Conservation (phyloP, 2,329 filamentous ascomycete genomes). For the Lachnellula arida region DNA sequence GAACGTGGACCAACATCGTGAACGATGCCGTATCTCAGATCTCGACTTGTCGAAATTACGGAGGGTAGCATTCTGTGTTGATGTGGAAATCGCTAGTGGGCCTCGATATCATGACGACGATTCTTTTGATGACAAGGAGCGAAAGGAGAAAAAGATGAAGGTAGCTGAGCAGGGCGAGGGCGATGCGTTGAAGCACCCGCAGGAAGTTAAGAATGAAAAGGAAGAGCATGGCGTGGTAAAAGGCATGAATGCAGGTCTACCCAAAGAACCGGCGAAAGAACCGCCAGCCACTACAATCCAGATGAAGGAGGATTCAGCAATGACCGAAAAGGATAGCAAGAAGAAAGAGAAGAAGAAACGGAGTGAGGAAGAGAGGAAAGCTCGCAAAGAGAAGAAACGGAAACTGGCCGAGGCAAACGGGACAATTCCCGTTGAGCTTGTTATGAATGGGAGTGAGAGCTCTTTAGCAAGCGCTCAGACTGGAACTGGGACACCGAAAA, state of each 20-base stretch:
- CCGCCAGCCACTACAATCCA: slow-evolving; percentile 28
- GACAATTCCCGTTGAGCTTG: slow-evolving; percentile 76
- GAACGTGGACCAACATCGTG: slow-evolving; percentile 77
- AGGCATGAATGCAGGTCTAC: slow-evolving; percentile 36
- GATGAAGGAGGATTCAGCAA: slow-evolving; percentile 9
- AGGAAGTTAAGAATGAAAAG: slow-evolving; percentile 55
- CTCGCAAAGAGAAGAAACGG: slow-evolving; percentile 84
- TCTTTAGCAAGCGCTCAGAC: slow-evolving; percentile 30
- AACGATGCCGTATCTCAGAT: slow-evolving; percentile 74
- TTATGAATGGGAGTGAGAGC: slow-evolving; percentile 61
- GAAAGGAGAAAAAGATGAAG: slow-evolving; percentile 54
- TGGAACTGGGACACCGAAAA: slow-evolving; percentile 38
- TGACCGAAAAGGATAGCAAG: slow-evolving; percentile 43
- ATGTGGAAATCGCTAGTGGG: slow-evolving; percentile 91
- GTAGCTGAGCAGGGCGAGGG: slow-evolving; percentile 68
- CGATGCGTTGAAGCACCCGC: slow-evolving; percentile 64
- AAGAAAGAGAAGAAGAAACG: slow-evolving; percentile 97
- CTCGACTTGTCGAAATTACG: slow-evolving; percentile 76
- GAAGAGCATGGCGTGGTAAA: slow-evolving; percentile 42
- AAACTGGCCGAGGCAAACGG: slow-evolving; percentile 85
- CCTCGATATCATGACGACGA: slow-evolving; percentile 67
- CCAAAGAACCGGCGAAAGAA: slow-evolving; percentile 39
- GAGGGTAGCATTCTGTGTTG: slow-evolving; percentile 90
- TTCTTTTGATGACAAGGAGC: slow-evolving; percentile 40
- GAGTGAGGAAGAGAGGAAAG: slow-evolving; percentile 87